These are phyloP conservation scores for Trebouxia gelatinosa DNA, from an alignment of 163 green algal species.

Conservation along the genomic window DNA sequence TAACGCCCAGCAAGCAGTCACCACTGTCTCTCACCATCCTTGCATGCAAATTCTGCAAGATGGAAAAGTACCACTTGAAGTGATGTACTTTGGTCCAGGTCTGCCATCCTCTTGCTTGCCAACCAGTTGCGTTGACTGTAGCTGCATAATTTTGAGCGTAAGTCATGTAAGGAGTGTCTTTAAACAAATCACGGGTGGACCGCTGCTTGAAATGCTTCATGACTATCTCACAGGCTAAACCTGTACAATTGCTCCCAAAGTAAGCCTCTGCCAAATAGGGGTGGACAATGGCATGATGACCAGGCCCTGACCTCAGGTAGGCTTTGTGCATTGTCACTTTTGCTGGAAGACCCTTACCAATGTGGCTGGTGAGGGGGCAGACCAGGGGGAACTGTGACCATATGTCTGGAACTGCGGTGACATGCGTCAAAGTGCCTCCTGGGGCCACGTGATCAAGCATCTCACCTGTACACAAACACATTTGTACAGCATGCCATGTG, in stretches of 20 bases:
- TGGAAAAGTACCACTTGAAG: conserved; percentile 1
- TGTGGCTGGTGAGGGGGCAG: neutral
- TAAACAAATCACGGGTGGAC: neutral
- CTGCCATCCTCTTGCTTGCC: neutral
- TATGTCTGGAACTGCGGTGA: neutral
- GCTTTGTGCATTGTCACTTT: conserved; percentile 1
- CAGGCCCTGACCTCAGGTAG: neutral
- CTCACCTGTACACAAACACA: too few relatives aligned
- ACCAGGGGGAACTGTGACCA: neutral
- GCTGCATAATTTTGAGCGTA: neutral
- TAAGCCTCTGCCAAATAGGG: neutral
- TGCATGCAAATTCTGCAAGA: neutral
- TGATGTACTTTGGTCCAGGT: conserved; percentile 13
- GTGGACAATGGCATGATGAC: neutral
- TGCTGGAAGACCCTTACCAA: neutral
- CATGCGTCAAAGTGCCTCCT: neutral
- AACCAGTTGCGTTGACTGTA: neutral
- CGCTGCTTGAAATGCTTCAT: conserved; percentile 7
- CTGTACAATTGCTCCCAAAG: neutral
- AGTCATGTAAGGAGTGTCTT: neutral
- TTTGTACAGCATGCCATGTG: too few relatives aligned
- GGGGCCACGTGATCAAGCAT: conserved; percentile 12
- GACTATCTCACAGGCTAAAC: neutral
- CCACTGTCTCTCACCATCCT: conserved; percentile 2
- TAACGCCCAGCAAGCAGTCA: neutral